Evolutionary conservation across 2,329 filamentous ascomycete genomes (phyloP).

Genomic region (Rugonectria rugulosa): DNA sequence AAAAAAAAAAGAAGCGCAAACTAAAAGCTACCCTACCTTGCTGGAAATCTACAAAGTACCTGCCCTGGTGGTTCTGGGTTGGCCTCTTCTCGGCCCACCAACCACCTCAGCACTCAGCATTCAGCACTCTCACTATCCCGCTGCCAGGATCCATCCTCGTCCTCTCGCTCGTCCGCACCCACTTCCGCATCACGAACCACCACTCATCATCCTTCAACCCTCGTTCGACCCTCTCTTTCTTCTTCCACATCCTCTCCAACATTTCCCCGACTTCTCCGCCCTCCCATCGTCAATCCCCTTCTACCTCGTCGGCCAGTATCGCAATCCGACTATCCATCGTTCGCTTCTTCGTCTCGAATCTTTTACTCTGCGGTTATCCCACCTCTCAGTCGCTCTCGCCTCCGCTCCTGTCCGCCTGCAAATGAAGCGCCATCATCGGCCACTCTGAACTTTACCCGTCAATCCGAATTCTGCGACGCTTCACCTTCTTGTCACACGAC

Average conservation of each 20-base stretch:
- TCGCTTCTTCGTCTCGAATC: not conserved
- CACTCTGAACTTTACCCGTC: slow-evolving; percentile 18
- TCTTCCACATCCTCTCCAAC: slow-evolving; percentile 4
- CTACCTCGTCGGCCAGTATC: not conserved
- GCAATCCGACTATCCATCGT: slow-evolving; percentile 1
- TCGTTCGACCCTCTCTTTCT: slow-evolving; percentile 11
- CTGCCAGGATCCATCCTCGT: slow-evolving; percentile 18
- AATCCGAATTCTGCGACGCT: slow-evolving; percentile 10
- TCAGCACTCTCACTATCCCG: too few species aligned
- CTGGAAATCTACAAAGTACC: not conserved
- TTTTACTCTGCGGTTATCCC: slow-evolving; percentile 21
- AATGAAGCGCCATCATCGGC: slow-evolving; percentile 18
- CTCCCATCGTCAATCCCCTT: slow-evolving; percentile 8
- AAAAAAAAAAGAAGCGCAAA: not conserved
- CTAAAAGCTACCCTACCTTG: not conserved
- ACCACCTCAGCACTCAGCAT: slow-evolving; percentile 31
- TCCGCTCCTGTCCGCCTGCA: slow-evolving; percentile 25
- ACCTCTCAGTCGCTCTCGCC: slow-evolving; percentile 5
- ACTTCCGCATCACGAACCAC: slow-evolving; percentile 26
- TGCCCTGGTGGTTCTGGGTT: not conserved
- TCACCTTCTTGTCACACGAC: slow-evolving; percentile 14
- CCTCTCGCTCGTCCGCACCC: slow-evolving; percentile 19
- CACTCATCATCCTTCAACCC: slow-evolving; percentile 26
- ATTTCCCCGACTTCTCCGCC: slow-evolving; percentile 7
- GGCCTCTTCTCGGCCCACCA: slow-evolving; percentile 30